A percentile compares a stretch with the other conserved stretches of the same genome.
Conservation (phyloP, 2,329 filamentous ascomycete species). For the Aspergillus sp. region DNA sequence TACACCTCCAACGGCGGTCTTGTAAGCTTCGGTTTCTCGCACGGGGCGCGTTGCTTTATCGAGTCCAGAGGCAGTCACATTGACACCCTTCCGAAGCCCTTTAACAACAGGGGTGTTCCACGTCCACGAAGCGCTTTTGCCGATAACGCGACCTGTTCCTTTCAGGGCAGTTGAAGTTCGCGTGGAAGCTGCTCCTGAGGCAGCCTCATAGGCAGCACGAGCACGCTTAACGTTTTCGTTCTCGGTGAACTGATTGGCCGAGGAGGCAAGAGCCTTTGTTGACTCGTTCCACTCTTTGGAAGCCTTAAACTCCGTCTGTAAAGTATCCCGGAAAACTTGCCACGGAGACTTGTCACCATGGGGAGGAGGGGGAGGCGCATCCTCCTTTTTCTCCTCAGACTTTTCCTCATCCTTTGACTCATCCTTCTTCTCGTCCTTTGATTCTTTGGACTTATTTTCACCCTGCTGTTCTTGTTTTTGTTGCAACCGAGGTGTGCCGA, state of each 20-base stretch:
- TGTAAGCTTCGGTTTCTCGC: conserved; percentile 90
- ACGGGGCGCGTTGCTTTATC: conserved; percentile 96
- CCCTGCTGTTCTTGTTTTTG: conserved; percentile 42
- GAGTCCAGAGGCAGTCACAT: conserved; percentile 78
- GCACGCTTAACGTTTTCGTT: conserved; percentile 87
- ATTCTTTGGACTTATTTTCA: conserved; percentile 30
- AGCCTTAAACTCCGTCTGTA: conserved; percentile 88
- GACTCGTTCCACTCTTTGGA: conserved; percentile 99
- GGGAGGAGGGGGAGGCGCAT: conserved; percentile 74
- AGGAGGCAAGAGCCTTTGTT: conserved; percentile 88
- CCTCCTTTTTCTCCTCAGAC: conserved; percentile 45
- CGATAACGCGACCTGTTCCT: conserved; percentile 79
- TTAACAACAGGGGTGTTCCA: conserved; percentile 96
- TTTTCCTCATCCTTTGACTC: conserved; percentile 46
- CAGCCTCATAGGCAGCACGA: conserved; percentile 80
- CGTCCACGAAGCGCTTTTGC: conserved; percentile 90
- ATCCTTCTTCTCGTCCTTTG: conserved; percentile 45
- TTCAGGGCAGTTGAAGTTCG: conserved; percentile 80
- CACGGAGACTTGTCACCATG: conserved; percentile 98
- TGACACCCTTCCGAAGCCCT: conserved; percentile 82
- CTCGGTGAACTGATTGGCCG: conserved; percentile 87
- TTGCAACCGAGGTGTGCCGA: conserved; percentile 32
- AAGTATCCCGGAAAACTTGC: conserved; percentile 98
- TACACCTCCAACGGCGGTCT: conserved; percentile 59
- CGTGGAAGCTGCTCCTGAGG: conserved; percentile 76